Base-by-base conservation (phyloP, 495 filamentous ascomycete genomes). In the Penicillium coffeae region DNA sequence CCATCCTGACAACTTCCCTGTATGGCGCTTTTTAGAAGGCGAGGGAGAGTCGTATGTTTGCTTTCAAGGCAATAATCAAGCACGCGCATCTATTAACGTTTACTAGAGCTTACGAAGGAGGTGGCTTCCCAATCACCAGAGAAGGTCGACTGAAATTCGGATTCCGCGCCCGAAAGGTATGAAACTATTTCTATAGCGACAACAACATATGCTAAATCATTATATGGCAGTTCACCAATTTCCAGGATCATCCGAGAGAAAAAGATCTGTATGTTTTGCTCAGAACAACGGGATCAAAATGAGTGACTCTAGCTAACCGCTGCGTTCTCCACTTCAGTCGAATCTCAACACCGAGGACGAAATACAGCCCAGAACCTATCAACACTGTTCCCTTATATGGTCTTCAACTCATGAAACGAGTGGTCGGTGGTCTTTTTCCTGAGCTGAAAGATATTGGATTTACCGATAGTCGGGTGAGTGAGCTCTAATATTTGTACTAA, bases 121-220 rank as follows among this genome's bases (percentile, higher is more conserved):
- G 52, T 21, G 52, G 52, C 38, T 55, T 55, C 19, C 52, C 52
- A 12, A 43, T 55, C 10, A 51, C 52, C 16, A 47, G 45, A 34
- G 52, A 55, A 44, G 52, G 52, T 10, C 38, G 52, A 39, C 33
- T 55, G 8, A 55, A 55, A 32, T 55, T 55, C 34, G 52, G 52
- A 27, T 55, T 51, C 43, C 47, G 52, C 22, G 52, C 47, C 4
- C 47, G 52, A 42, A 55, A 55, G 48, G 52, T 50, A 38, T 1
- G 12, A 4, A 7, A 16, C 5, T 8, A 18, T 41, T 7, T 19
- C 5, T 18, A 6, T 14, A n/a, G 5, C 13, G 5, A 5, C 35
- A 30, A 10, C 25, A 5, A 30, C 10, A 30, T 30, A 10, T 30
- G 25, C 25, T 30, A 30, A 30, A 30, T 4, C 5, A 30, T 5